phyloP scores from a whole-genome alignment of 2,329 filamentous ascomycete genomes.

The Beauveria brongniartii region DNA sequence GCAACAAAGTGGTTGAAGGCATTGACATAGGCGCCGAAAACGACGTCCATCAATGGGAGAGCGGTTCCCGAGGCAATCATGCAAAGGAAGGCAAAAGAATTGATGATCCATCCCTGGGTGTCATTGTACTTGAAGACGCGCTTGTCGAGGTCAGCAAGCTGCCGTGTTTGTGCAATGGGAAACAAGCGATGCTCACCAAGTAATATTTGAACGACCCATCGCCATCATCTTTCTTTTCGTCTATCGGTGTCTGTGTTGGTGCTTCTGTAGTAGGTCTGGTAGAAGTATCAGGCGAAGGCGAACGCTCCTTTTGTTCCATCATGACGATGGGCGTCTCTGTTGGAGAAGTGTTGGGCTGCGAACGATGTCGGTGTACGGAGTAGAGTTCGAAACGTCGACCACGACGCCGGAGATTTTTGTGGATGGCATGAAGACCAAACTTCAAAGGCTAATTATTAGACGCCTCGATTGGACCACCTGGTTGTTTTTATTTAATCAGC shows the following conservation, averaged over 20 bases:
- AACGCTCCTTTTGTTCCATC: background rate
- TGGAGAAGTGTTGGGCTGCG: background rate
- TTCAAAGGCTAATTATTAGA: too few relatives aligned
- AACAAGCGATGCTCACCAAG: background rate
- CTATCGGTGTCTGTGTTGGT: background rate
- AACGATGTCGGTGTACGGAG: background rate
- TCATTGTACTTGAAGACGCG: conserved; percentile 33
- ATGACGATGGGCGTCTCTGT: background rate
- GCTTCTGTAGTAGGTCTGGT: background rate
- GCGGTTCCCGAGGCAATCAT: conserved; percentile 30
- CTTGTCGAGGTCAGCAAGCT: conserved; percentile 14
- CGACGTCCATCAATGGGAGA: conserved; percentile 49
- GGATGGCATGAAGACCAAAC: too few relatives aligned
- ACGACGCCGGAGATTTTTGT: background rate
- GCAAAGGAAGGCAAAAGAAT: conserved; percentile 25
- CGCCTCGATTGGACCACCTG: background rate
- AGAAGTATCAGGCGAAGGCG: background rate
- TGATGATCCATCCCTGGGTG: conserved; percentile 27
- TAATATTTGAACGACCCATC: conserved; percentile 9
- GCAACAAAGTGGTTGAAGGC: conserved; percentile 49
- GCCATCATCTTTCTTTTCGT: background rate
- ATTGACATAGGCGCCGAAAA: conserved; percentile 48
- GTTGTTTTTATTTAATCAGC: background rate
- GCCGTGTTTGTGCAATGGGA: background rate
- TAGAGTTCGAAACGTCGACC: background rate